Evolutionary conservation across 352 stramenopile species (phyloP).

Genomic region (Pythium sp.): DNA sequence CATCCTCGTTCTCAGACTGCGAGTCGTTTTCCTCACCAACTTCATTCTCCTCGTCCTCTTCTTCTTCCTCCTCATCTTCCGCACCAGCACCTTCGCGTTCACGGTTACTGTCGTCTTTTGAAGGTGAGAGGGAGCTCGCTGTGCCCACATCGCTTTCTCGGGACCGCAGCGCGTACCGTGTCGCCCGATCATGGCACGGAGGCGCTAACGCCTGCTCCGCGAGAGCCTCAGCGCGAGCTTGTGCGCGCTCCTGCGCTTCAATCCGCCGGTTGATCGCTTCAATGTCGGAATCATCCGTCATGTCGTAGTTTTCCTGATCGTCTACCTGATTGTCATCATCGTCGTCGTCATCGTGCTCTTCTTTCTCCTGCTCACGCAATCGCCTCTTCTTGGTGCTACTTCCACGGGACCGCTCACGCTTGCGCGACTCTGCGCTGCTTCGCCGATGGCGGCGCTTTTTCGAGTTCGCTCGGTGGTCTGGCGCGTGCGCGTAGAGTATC

Average conservation of each 20-base stretch:
- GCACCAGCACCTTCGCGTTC: slow-evolving; percentile 8
- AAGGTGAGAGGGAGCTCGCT: slow-evolving; percentile 27
- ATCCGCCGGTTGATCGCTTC: slow-evolving; percentile 54
- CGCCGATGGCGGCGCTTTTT: slow-evolving; percentile 21
- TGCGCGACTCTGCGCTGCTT: slow-evolving; percentile 11
- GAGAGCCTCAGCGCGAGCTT: slow-evolving; percentile 22
- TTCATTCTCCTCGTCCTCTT: slow-evolving; percentile 20
- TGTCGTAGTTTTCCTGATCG: slow-evolving; percentile 29
- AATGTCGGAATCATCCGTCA: slow-evolving; percentile 48
- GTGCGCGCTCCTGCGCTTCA: slow-evolving; percentile 38
- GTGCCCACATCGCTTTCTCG: slow-evolving; percentile 32
- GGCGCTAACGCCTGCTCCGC: slow-evolving; percentile 20
- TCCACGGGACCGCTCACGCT: slow-evolving; percentile 4
- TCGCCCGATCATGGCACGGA: slow-evolving; percentile 23
- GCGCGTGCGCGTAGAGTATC: slow-evolving; percentile 18
- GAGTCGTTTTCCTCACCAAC: slow-evolving; percentile 17
- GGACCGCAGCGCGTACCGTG: slow-evolving; percentile 61
- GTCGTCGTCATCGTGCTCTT: slow-evolving; percentile 27
- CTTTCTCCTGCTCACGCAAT: slow-evolving; percentile 13
- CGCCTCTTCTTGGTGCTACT: slow-evolving; percentile 4
- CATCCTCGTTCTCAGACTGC: slow-evolving; percentile 14
- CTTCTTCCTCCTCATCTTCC: slow-evolving; percentile 24
- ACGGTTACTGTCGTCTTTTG: slow-evolving; percentile 21
- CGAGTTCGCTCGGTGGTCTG: slow-evolving; percentile 1
- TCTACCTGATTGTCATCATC: slow-evolving; percentile 23